Conservation (phyloP, 2,329 filamentous ascomycete genomes). For the Penicillium sp. region DNA sequence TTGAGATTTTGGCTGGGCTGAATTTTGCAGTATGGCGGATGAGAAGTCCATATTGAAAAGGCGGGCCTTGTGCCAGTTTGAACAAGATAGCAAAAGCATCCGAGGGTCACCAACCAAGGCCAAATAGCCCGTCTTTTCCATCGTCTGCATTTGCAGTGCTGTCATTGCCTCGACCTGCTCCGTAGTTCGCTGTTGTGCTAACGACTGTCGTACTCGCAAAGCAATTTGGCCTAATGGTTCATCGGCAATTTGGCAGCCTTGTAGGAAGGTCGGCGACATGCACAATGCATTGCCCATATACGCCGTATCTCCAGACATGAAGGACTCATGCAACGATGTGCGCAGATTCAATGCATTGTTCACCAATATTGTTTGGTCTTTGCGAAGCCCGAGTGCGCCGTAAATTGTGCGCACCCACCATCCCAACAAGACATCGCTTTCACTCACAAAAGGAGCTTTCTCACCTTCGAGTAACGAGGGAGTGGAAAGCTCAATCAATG, state of each 20-base stretch:
- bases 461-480: neutral
- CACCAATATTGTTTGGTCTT: neutral
- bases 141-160: neutral
- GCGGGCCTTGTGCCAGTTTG: neutral
- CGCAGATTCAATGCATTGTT: neutral
- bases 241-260: neutral
- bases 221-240: neutral
- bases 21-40: neutral
- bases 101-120: neutral
- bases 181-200: neutral
- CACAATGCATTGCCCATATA: neutral
- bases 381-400: neutral
- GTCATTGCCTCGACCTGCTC: slow-evolving; percentile 1
- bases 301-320: neutral
- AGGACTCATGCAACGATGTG: neutral
- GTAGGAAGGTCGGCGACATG: neutral
- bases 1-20: neutral
- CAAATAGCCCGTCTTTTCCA: neutral
- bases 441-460: neutral
- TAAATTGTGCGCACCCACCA: slow-evolving; percentile 1
- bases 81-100: neutral
- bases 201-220: neutral
- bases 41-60: neutral
- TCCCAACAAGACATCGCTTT: neutral
- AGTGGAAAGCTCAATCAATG: neutral